These are phyloP conservation scores for Hymenoscyphus repandus DNA, from an alignment of 2,329 filamentous ascomycete genomes.

Conservation along the genomic window DNA sequence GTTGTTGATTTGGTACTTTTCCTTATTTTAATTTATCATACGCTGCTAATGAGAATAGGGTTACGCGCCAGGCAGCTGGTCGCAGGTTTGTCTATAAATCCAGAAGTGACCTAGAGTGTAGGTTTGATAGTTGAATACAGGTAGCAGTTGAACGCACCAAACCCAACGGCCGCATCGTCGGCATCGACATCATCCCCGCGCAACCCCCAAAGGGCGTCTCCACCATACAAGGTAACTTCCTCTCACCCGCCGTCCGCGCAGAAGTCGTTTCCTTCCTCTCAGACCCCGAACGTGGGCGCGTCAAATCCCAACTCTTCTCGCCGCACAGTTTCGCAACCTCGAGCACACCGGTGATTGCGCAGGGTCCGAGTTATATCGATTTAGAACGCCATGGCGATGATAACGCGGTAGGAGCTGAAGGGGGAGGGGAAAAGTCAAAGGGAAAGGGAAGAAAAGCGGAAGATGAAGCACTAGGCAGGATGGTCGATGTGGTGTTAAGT, in stretches of 20 bases:
- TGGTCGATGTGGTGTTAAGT: constrained; percentile 89
- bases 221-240: constrained; percentile 90
- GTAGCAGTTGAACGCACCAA: constrained; percentile 75
- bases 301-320: constrained; percentile 29
- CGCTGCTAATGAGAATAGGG: constrained; percentile 43
- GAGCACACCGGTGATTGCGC: constrained; percentile 27
- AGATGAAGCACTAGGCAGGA: constrained; percentile 41
- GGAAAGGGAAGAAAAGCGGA: constrained; percentile 33
- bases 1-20: constrained; percentile 78
- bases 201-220: constrained; percentile 89
- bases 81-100: constrained; percentile 44
- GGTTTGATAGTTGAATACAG: constrained; percentile 36
- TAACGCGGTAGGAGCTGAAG: not conserved
- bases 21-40: not conserved
- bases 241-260: constrained; percentile 66
- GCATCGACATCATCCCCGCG: constrained; percentile 90
- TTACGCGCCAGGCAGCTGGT: constrained; percentile 72
- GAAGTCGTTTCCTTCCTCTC: constrained; percentile 73
- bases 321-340: not conserved
- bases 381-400: constrained; percentile 46
- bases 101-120: too few species aligned
- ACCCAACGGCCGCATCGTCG: constrained; percentile 74
- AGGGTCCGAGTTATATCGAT: constrained; percentile 58
- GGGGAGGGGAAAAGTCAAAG: constrained; percentile 12
- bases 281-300: constrained; percentile 54